Evolutionary conservation across 257 asterid species (phyloP), one percentile per base, ranked within the genome.

Genomic region (Gentiana macrophylla): DNA sequence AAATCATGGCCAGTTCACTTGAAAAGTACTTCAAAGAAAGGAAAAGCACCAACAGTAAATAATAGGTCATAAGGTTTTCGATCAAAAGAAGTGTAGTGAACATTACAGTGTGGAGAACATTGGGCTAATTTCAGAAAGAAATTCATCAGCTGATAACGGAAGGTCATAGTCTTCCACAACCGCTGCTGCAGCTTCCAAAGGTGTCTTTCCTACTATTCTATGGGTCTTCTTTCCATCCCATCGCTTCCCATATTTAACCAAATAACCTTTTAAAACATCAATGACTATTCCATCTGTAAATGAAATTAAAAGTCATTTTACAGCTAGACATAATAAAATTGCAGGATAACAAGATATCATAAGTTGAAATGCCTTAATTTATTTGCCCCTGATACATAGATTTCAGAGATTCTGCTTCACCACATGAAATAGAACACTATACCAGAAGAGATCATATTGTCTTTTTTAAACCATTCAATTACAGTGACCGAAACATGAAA

Each of bases 171-270:
- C 95, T 74, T 86, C 83, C 44, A 84, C 80, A 62, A 86, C 72
- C 38, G 77, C 84, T 49, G 80, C 74, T 12, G 95, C 94, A 67
- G 89, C 91, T 66, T 90, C 94, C 72, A 65, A 59, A 44, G 94
- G 95, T 53, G 94, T 74, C 79, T 77, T 84, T 59, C 96, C 96
- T 11, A 71, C 79, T 54, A 77, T 69, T 62, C 63, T 76, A 35
- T 78, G 72, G 62, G 81, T 71, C 70, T 44, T 65, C 62, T 58
- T 77, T 59, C 77, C 88, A 63, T 86, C 91, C 98, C 95, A 90
- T 62, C 86, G 78, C 82, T 90, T 86, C 50, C 91, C 96, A 64
- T 79, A 71, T 73, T 80, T 86, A 53, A 68, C 79, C 77, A 90
- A 73, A 78, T 75, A 78, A 69, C 56, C 61, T 67, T 66, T 86